A percentile compares a stretch with the other conserved stretches of the same genome.
phyloP scores from a whole-genome alignment of 2,329 filamentous ascomycete genomes.

The Xylariaceae sp. region DNA sequence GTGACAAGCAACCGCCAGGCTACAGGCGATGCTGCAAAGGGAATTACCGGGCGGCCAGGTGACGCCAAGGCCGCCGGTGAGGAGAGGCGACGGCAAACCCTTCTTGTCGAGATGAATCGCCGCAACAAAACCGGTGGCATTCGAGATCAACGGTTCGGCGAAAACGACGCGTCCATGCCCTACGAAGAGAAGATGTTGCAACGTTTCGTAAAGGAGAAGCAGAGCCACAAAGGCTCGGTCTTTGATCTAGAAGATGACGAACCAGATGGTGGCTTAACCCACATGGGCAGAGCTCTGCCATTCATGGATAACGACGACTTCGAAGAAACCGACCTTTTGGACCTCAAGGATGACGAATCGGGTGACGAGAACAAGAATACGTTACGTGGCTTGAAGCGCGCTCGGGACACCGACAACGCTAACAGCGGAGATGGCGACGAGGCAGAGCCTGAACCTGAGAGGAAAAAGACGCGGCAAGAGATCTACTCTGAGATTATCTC shows the following conservation, averaged over 20 bases:
- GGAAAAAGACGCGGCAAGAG: slow-evolving; percentile 93
- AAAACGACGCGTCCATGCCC: slow-evolving; percentile 90
- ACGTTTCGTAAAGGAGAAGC: slow-evolving; percentile 84
- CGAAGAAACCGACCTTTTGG: slow-evolving; percentile 64
- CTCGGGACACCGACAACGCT: slow-evolving; percentile 45
- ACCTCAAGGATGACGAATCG: slow-evolving; percentile 55
- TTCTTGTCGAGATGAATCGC: slow-evolving; percentile 84
- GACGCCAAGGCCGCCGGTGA: slow-evolving; percentile 83
- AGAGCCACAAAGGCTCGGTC: slow-evolving; percentile 69
- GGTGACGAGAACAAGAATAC: slow-evolving; percentile 54
- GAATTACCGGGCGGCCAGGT: slow-evolving; percentile 70
- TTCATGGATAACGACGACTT: slow-evolving; percentile 64
- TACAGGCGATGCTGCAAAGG: slow-evolving; percentile 49
- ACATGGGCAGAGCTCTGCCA: slow-evolving; percentile 69
- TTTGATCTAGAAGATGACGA: slow-evolving; percentile 91
- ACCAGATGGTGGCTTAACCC: slow-evolving; percentile 64
- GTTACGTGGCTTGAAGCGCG: slow-evolving; percentile 51
- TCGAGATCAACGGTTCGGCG: slow-evolving; percentile 88
- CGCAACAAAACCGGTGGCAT: slow-evolving; percentile 91
- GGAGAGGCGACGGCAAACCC: slow-evolving; percentile 76
- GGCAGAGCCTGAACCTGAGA: slow-evolving; percentile 71
- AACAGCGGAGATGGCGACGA: slow-evolving; percentile 49
- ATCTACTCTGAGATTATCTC: slow-evolving; percentile 98
- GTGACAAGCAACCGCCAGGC: slow-evolving; percentile 65
- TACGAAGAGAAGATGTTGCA: slow-evolving; percentile 90